These are phyloP conservation scores for Yamadazyma philogaea DNA, from an alignment of 805 yeast species.

Conservation along the genomic window DNA sequence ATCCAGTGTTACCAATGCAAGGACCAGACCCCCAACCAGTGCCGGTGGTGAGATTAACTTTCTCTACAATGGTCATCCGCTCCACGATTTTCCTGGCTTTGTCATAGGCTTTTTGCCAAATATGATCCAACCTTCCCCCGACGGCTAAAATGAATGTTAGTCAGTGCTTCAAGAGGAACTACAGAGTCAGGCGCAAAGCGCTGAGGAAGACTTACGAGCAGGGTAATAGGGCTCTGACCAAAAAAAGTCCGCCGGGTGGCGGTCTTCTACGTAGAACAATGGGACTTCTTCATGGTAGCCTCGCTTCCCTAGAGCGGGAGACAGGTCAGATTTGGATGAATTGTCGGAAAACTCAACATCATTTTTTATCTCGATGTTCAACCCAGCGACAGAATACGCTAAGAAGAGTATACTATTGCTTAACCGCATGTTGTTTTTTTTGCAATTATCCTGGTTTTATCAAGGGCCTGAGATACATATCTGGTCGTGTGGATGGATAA, in stretches of 20 bases:
- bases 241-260: slow-evolving; percentile 25
- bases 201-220: slow-evolving; percentile 28
- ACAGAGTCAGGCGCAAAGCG: background rate
- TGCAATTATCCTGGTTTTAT: background rate
- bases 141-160: slow-evolving; percentile 21
- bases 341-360: background rate
- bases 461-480: background rate
- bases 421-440: background rate
- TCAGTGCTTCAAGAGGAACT: background rate
- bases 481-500: background rate
- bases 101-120: slow-evolving; percentile 57
- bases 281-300: slow-evolving; percentile 34
- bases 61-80: slow-evolving; percentile 55
- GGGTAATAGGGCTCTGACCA: slow-evolving; percentile 34
- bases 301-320: slow-evolving; percentile 15
- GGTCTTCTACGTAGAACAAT: slow-evolving; percentile 26
- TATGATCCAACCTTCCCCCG: slow-evolving; percentile 48
- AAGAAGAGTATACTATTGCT: background rate
- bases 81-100: slow-evolving; percentile 55
- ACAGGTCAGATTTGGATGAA: background rate
- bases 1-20: slow-evolving; percentile 60
- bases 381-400: background rate
- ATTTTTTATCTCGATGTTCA: background rate
- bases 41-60: slow-evolving; percentile 61
- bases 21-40: slow-evolving; percentile 64